A percentile compares a stretch with the other conserved stretches of the same genome.
phyloP scores from a whole-genome alignment of 2,329 filamentous ascomycete genomes.

The Chaetothyriales sp. region DNA sequence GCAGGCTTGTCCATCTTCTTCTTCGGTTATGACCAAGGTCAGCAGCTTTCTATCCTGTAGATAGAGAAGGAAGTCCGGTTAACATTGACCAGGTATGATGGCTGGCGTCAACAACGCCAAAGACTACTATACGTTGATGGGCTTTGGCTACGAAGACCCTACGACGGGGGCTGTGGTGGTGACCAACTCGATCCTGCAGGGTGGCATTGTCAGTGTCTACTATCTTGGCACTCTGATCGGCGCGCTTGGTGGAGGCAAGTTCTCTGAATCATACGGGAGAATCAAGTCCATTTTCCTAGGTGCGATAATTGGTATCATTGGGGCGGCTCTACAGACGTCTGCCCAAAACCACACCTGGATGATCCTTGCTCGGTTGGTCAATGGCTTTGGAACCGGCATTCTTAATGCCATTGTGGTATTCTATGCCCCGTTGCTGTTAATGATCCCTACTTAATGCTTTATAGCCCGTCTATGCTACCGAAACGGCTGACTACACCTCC shows the following conservation, averaged over 20 bases:
- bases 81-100: slow-evolving; percentile 24
- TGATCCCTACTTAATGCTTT: slow-evolving; percentile 2
- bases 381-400: slow-evolving; percentile 55
- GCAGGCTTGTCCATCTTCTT: slow-evolving; percentile 56
- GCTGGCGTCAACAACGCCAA: slow-evolving; percentile 44
- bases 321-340: slow-evolving; percentile 51
- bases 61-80: background rate
- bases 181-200: slow-evolving; percentile 47
- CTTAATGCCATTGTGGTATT: slow-evolving; percentile 45
- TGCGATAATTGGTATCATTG: slow-evolving; percentile 44
- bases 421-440: background rate
- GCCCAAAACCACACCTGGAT: slow-evolving; percentile 55
- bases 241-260: slow-evolving; percentile 48
- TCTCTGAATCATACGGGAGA: slow-evolving; percentile 49
- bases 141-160: slow-evolving; percentile 46
- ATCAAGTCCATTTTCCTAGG: slow-evolving; percentile 51
- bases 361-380: slow-evolving; percentile 50
- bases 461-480: slow-evolving; percentile 54
- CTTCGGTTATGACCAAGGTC: slow-evolving; percentile 46
- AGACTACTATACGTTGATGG: slow-evolving; percentile 52
- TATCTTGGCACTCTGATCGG: slow-evolving; percentile 53
- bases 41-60: slow-evolving; percentile 32
- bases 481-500: slow-evolving; percentile 53
- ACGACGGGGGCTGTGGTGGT: slow-evolving; percentile 37
- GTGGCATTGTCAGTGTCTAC: slow-evolving; percentile 42